Evolutionary conservation across 108 stramenopile species (phyloP).

Genomic region (Pseudonitzschia multiseries): DNA sequence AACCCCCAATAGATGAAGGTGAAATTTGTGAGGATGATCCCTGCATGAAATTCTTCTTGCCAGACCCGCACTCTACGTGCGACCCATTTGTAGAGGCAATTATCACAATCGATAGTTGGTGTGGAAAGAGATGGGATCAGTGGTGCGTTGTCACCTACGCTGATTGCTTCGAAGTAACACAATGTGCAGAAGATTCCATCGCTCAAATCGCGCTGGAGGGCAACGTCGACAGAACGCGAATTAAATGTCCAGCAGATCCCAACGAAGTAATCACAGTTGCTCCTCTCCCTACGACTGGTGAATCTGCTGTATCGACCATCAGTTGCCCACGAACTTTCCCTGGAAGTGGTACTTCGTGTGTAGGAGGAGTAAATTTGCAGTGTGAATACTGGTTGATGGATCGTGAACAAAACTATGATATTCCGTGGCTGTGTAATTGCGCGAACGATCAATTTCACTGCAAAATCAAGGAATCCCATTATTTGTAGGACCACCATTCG

Average conservation of each 20-base stretch:
- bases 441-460: constrained; percentile 2
- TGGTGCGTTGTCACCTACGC: constrained; percentile 8
- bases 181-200: background rate
- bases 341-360: background rate
- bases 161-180: background rate
- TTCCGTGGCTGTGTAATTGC: constrained; percentile 11
- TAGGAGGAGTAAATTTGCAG: constrained; percentile 3
- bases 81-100: background rate
- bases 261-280: background rate
- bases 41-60: background rate
- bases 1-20: background rate
- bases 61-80: background rate
- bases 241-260: constrained; percentile 1
- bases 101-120: constrained; percentile 13
- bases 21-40: constrained; percentile 1
- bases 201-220: background rate
- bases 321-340: constrained; percentile 2
- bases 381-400: constrained; percentile 2
- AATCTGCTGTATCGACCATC: background rate
- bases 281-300: background rate
- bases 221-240: background rate
- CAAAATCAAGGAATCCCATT: background rate
- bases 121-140: constrained; percentile 14
- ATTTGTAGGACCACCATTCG: background rate
- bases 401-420: background rate